Conservation (phyloP, 2,329 filamentous ascomycete species). For the Fusarium fracticaudum region DNA sequence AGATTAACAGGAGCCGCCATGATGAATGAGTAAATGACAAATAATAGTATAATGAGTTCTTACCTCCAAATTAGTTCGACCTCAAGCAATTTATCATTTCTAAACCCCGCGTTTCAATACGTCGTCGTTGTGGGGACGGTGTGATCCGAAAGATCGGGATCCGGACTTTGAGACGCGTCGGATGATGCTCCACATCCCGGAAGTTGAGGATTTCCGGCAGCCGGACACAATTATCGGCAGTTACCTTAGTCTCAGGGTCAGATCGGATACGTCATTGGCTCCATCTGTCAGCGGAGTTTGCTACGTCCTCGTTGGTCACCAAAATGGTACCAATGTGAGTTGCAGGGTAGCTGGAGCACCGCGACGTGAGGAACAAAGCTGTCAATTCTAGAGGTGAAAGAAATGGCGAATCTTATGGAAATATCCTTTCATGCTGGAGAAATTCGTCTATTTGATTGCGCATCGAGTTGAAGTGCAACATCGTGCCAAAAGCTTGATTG, state of each 20-base stretch:
- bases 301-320: neutral
- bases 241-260: neutral
- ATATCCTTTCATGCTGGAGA: fast-evolving
- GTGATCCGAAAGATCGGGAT: neutral
- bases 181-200: neutral
- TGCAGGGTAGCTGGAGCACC: neutral
- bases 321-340: neutral
- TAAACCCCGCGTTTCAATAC: slow-evolving; percentile 1
- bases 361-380: neutral
- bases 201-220: neutral
- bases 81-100: neutral
- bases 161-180: neutral
- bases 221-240: neutral
- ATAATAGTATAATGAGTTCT: neutral
- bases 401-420: fast-evolving
- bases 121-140: neutral
- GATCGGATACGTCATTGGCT: neutral
- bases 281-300: neutral
- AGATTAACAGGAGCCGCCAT: slow-evolving; percentile 20
- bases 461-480: fast-evolving
- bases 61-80: neutral
- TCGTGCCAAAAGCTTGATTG: fast-evolving
- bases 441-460: fast-evolving
- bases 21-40: neutral
- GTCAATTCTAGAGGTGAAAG: too few relatives aligned